Conservation (phyloP, 805 yeast species). For the Debaryomyces castellii region DNA sequence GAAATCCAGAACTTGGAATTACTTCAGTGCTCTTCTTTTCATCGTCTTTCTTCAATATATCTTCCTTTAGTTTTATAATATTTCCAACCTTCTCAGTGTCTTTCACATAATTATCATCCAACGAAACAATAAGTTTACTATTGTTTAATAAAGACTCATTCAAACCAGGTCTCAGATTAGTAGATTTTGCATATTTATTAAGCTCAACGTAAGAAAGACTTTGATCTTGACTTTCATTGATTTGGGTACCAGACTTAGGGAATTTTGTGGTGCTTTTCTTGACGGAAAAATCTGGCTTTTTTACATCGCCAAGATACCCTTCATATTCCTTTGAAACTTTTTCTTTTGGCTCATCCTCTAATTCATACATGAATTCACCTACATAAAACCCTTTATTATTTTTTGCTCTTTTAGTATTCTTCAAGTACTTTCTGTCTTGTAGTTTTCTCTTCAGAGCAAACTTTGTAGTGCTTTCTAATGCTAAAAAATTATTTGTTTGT, state of each 20-base stretch:
- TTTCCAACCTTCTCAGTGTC: constrained; percentile 24
- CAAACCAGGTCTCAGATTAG: constrained; percentile 16
- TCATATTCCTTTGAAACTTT: constrained; percentile 15
- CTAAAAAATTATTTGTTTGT: constrained; percentile 36
- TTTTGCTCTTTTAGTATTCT: constrained; percentile 15
- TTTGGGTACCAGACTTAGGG: background rate
- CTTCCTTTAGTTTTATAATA: constrained; percentile 31
- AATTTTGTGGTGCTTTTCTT: background rate
- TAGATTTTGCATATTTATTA: constrained; percentile 9
- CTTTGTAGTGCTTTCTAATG: constrained; percentile 25
- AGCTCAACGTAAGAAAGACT: constrained; percentile 5
- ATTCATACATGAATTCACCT: constrained; percentile 38
- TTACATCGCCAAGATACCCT: constrained; percentile 36
- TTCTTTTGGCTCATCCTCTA: constrained; percentile 12
- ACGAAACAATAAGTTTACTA: constrained; percentile 13
- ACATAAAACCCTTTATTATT: constrained; percentile 26
- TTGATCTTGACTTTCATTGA: constrained; percentile 7
- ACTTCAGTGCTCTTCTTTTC: background rate
- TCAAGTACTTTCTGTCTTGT: constrained; percentile 4
- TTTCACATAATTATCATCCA: constrained; percentile 28
- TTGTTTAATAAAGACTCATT: constrained; percentile 14
- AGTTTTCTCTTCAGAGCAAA: constrained; percentile 20
- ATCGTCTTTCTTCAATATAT: constrained; percentile 1
- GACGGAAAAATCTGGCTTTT: constrained; percentile 28
- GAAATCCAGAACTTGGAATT: constrained; percentile 37